Conservation (phyloP, 768 basidiomycete species). For the Psilocybe azurescens region DNA sequence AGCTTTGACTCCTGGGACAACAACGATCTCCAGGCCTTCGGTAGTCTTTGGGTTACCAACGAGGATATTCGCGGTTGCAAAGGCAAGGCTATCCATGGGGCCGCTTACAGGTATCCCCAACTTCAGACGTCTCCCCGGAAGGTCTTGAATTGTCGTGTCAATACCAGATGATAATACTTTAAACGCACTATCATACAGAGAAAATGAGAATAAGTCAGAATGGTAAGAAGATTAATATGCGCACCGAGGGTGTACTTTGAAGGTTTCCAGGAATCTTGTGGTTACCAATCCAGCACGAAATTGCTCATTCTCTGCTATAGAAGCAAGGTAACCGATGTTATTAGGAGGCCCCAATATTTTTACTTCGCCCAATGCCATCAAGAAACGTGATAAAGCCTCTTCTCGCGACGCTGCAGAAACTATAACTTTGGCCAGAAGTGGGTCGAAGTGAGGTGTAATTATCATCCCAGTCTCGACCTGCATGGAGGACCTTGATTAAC, state of each 20-base stretch:
- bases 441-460: conserved; percentile 61
- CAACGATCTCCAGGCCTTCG: conserved; percentile 62
- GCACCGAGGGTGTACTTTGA: conserved; percentile 47
- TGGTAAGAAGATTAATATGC: conserved; percentile 6
- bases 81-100: conserved; percentile 65
- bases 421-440: conserved; percentile 65
- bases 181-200: conserved; percentile 41
- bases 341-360: conserved; percentile 64
- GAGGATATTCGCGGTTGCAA: conserved; percentile 60
- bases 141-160: conserved; percentile 63
- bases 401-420: conserved; percentile 51
- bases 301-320: conserved; percentile 42
- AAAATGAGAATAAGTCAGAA: neutral
- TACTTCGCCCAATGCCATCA: conserved; percentile 38
- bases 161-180: conserved; percentile 61
- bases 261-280: conserved; percentile 53
- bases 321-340: conserved; percentile 56
- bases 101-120: conserved; percentile 68
- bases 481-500: neutral
- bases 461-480: conserved; percentile 57
- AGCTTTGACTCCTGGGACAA: conserved; percentile 47
- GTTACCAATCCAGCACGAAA: conserved; percentile 51
- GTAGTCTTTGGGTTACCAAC: conserved; percentile 54
- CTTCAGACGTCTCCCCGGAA: conserved; percentile 55
- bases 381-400: conserved; percentile 50